Base-by-base conservation (phyloP, 768 basidiomycete genomes). In the Ramaria sp. region DNA sequence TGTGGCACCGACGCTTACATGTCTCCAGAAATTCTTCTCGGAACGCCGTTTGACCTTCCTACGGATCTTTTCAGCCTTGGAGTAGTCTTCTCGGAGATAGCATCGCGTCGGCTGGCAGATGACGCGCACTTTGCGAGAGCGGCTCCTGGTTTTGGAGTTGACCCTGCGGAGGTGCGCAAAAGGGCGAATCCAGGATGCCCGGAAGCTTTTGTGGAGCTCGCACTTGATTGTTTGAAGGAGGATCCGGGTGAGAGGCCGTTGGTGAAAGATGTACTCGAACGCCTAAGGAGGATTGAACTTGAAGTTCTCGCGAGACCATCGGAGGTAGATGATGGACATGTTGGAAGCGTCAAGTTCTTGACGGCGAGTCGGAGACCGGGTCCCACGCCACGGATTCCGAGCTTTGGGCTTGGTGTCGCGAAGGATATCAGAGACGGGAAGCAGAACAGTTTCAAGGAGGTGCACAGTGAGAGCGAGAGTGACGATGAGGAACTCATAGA, bases 41-140 rank as follows among this genome's bases (percentile, higher is more conserved):
- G 94, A 22, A 79, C 85, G 50, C 88, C 93, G 63, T 99, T 99
- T 60, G 88, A 90, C 65, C 78, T 97, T 5, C 83, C 89, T 3
- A 96, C 95, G 5, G 95, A 99, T 64, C 83, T 96, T 0, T 98
- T 92, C 67, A 94, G 92, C 5, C 78, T 97, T 9, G 94, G 91
- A 0, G 79, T 95, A 62, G 91, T 92, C 57, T 86, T 96, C 64
- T 89, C 89, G 62, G 95, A 99, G 70, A 91, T 99, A 63, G 75
- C 85, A 0, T 78, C 88, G 2, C 77, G 93, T 20, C 78, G 72
- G 42, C 76, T 97, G n/a, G 94, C 94, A 0, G 90, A 95, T 60
- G 87, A 90, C 56, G 66, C 75, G 44, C 50, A 39, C 57, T 84
- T 86, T 67, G 83, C 90, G 68, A 82, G 95, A 3, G 71, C 74